Percentiles rank a stretch among this genome's conserved stretches.
Evolutionary conservation across 257 asterid genomes (phyloP).

Genomic region (Primulina huaijiensis): DNA sequence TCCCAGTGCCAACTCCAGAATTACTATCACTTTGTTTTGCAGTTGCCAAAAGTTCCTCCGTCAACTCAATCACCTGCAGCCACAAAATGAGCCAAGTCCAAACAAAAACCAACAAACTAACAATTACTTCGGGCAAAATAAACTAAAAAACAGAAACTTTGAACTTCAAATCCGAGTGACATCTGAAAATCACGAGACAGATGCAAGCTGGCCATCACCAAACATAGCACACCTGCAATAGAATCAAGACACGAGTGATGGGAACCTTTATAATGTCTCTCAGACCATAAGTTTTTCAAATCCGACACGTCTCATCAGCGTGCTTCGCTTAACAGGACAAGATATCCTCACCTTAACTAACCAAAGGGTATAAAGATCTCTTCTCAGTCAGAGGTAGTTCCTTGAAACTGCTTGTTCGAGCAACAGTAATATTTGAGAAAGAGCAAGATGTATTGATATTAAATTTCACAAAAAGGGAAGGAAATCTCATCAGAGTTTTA

Average conservation of each 20-base stretch:
- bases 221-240: slow-evolving; percentile 84
- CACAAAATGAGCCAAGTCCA: slow-evolving; percentile 28
- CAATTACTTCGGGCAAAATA: slow-evolving; percentile 23
- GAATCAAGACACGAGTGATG: slow-evolving; percentile 88
- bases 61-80: slow-evolving; percentile 80
- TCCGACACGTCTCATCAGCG: slow-evolving; percentile 45
- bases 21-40: slow-evolving; percentile 63
- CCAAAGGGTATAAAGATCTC: slow-evolving; percentile 45
- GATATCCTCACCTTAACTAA: slow-evolving; percentile 69
- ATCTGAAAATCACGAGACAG: slow-evolving; percentile 72
- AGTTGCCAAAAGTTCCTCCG: slow-evolving; percentile 90
- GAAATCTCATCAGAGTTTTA: slow-evolving; percentile 12
- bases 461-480: slow-evolving; percentile 23
- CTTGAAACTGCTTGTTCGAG: slow-evolving; percentile 60
- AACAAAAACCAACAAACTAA: slow-evolving; percentile 21
- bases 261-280: slow-evolving; percentile 58
- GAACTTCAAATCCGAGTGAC: slow-evolving; percentile 79
- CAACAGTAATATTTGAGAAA: slow-evolving; percentile 51
- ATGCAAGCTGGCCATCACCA: slow-evolving; percentile 84
- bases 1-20: slow-evolving; percentile 45
- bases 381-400: slow-evolving; percentile 54
- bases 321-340: slow-evolving; percentile 39
- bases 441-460: slow-evolving; percentile 33
- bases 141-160: slow-evolving; percentile 32
- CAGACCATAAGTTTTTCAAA: slow-evolving; percentile 40